Percentiles rank a stretch among this genome's conserved stretches.
Evolutionary conservation across 192 early-diverging fungal species (phyloP).

Genomic region (Jimgerdemannia flammicorona): DNA sequence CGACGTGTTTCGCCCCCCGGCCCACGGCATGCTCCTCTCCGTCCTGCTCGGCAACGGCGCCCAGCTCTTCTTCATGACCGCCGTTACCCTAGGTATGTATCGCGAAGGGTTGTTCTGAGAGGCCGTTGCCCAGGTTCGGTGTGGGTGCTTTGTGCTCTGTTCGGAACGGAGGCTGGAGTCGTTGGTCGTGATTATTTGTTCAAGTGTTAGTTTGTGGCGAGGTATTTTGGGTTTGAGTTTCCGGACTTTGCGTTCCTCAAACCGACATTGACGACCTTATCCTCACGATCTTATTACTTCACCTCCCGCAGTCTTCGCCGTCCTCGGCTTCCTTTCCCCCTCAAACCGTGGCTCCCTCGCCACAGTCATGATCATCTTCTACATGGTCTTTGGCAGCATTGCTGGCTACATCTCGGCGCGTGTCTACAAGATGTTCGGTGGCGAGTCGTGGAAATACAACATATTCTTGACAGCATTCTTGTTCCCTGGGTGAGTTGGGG

Average conservation of each 20-base stretch:
- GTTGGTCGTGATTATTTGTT: too few species aligned
- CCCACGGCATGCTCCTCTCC: conserved; percentile 66
- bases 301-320: conserved; percentile 68
- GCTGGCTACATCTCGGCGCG: conserved; percentile 91
- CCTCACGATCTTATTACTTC: not conserved
- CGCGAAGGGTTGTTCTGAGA: not conserved
- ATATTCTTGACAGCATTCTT: conserved; percentile 78
- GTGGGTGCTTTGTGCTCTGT: not conserved
- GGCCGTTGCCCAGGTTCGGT: not conserved
- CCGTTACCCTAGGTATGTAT: conserved; percentile 51
- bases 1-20: conserved; percentile 94
- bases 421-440: conserved; percentile 91
- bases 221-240: too few species aligned
- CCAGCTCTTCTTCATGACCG: conserved; percentile 72
- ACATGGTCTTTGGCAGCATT: conserved; percentile 80
- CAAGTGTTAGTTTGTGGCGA: too few species aligned
- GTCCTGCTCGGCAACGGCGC: conserved; percentile 84
- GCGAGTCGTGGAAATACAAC: conserved; percentile 83
- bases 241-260: too few species aligned
- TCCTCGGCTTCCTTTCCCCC: conserved; percentile 92
- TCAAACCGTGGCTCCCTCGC: conserved; percentile 89
- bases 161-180: not conserved
- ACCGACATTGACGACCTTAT: too few species aligned
- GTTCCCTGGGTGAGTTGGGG: conserved; percentile 61
- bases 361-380: conserved; percentile 91